Evolutionary conservation across 1,284 basidiomycete genomes (phyloP).

Genomic region (Pseudozyma hubeiensis): DNA sequence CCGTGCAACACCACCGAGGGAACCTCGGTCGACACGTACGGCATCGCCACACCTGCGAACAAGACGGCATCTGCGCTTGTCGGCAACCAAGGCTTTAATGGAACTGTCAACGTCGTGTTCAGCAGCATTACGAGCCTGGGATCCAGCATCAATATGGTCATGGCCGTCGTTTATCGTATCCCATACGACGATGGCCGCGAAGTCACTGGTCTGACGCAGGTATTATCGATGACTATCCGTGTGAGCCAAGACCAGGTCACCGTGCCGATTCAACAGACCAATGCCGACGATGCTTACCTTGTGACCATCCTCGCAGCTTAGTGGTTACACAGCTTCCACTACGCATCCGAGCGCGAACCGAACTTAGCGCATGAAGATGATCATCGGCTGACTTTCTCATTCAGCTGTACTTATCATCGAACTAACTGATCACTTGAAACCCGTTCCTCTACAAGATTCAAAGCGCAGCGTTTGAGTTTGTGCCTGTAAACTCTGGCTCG

Average conservation of each 20-base stretch:
- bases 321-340: no score
- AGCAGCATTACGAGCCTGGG: neutral
- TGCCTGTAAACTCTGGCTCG: no score
- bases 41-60: neutral
- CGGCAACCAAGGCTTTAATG: conserved; percentile 12
- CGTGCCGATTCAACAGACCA: neutral
- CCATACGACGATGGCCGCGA: no score
- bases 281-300: conserved; percentile 12
- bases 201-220: no score
- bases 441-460: no score
- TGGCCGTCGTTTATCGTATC: no score
- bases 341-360: no score
- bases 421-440: no score
- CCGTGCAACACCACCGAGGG: conserved; percentile 11
- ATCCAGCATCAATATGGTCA: neutral
- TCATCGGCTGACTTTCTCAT: no score
- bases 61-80: conserved; percentile 9
- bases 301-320: conserved; percentile 8
- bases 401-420: no score
- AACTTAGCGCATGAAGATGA: no score
- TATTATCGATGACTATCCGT: neutral
- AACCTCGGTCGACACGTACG: conserved; percentile 12
- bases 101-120: conserved; percentile 7
- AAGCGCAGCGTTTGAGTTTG: no score
- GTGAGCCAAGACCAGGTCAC: conserved; percentile 9